Conservation (phyloP, 441 rosid species). For the Lepidium campestre region DNA sequence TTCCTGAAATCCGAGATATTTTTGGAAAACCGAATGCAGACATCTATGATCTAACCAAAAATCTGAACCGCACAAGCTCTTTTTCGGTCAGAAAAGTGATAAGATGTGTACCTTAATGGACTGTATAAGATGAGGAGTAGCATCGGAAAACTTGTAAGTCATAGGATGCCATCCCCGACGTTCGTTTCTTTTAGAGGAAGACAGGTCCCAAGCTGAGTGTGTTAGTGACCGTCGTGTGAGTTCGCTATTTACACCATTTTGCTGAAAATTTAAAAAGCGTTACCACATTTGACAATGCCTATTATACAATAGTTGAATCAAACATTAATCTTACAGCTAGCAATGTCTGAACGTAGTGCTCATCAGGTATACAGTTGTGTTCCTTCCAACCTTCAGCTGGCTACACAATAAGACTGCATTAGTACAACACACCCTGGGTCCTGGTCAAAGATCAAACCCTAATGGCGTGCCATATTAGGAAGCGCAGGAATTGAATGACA, state of each 20-base stretch:
- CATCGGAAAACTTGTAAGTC: constrained; percentile 85
- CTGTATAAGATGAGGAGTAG: constrained; percentile 62
- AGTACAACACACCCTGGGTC: neutral
- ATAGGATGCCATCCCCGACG: constrained; percentile 99
- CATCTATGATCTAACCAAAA: neutral
- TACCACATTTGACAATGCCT: neutral
- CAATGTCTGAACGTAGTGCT: constrained; percentile 93
- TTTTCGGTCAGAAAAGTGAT: neutral
- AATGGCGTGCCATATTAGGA: neutral
- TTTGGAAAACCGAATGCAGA: neutral
- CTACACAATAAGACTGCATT: constrained; percentile 39
- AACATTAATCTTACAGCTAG: constrained; percentile 64
- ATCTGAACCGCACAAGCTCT: neutral
- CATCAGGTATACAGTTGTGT: constrained; percentile 98
- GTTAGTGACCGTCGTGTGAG: constrained; percentile 81
- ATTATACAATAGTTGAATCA: constrained; percentile 10
- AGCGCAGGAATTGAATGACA: neutral
- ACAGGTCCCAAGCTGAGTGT: constrained; percentile 89
- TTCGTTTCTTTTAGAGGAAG: constrained; percentile 71
- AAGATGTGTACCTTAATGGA: constrained; percentile 67
- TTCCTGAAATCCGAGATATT: neutral
- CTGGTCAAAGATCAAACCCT: neutral
- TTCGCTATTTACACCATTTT: constrained; percentile 79
- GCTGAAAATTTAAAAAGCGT: constrained; percentile 41
- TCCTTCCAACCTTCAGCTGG: constrained; percentile 70